Base-by-base conservation (phyloP, 305 asterid genomes). In the Plantago rigida region DNA sequence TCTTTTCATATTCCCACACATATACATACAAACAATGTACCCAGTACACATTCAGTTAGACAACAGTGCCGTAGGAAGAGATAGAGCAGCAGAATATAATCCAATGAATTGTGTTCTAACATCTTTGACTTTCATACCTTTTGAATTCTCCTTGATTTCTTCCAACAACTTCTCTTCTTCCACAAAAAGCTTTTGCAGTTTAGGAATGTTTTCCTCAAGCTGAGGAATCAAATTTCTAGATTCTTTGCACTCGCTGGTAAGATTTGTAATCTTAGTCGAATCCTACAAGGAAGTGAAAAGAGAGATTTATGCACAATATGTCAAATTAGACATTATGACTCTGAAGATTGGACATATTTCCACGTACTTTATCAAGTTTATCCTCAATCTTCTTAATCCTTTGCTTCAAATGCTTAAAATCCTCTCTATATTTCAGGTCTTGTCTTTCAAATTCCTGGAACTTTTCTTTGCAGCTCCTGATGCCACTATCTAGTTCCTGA, bases 391-490 rank as follows among this genome's bases (percentile, higher is more conserved):
- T 92, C 72, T 89, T 92, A 10, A 89, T 81, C 84, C 85, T 92
- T 76, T 84, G 86, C 73, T 86, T 92, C 80, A 84, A 56, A 72
- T 89, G 95, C 79, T 81, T 84, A 68, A 78, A 75, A 73, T 92
- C 97, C 73, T 86, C 96, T 26, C 88, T 84, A 51, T 86, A 77
- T 66, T 92, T 86, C 70, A 86, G 73, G 72, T 92, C 96, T 77
- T 83, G 95, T 80, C 99, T 83, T 78, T 89, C 97, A 71, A 80
- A 92, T 71, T 89, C 99, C 89, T 89, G 89, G 71, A 92, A 83
- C 59, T 89, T 87, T 9, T 84, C 95, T 77, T 76, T 92, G 79
- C 87, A 72, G 49, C 47, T 65, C 76, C 87, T 73, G 66, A 89
- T 79, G 29, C 56, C 77, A 62, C 69, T 63, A 64, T 84, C 97